Conservation (phyloP, 2,329 filamentous ascomycete species). For the Scortechinia acanthostroma region DNA sequence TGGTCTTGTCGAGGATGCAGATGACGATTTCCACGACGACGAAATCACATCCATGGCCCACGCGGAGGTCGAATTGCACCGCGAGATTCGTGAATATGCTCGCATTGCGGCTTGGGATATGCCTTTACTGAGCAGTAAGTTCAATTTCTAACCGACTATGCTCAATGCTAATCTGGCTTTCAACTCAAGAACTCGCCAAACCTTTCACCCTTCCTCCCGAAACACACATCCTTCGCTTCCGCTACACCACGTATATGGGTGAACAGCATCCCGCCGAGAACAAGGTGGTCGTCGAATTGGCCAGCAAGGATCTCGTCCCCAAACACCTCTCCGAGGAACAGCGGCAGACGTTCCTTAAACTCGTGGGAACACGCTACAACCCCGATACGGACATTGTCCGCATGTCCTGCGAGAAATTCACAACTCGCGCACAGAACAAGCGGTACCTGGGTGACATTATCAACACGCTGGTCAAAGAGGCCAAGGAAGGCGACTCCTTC, state of each 20-base stretch:
- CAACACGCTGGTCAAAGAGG: constrained; percentile 64
- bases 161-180: constrained; percentile 8
- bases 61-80: constrained; percentile 77
- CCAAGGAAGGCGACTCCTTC: constrained; percentile 72
- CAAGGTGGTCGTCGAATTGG: constrained; percentile 92
- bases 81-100: constrained; percentile 82
- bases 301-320: constrained; percentile 54
- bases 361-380: constrained; percentile 81
- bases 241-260: constrained; percentile 94
- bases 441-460: constrained; percentile 80
- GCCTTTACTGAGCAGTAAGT: constrained; percentile 79
- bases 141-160: too few relatives aligned
- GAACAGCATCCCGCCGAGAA: constrained; percentile 83
- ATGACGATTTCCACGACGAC: constrained; percentile 50
- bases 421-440: constrained; percentile 92
- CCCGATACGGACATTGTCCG: constrained; percentile 73
- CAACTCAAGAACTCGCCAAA: constrained; percentile 75
- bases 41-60: constrained; percentile 81
- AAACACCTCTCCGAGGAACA: constrained; percentile 56
- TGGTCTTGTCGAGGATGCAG: constrained; percentile 30
- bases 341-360: constrained; percentile 76
- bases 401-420: constrained; percentile 85
- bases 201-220: constrained; percentile 68
- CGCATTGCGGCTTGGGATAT: constrained; percentile 90
- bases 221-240: constrained; percentile 75